phyloP scores from a whole-genome alignment of 805 yeast genomes.

The Isabelozyma rhagii region DNA sequence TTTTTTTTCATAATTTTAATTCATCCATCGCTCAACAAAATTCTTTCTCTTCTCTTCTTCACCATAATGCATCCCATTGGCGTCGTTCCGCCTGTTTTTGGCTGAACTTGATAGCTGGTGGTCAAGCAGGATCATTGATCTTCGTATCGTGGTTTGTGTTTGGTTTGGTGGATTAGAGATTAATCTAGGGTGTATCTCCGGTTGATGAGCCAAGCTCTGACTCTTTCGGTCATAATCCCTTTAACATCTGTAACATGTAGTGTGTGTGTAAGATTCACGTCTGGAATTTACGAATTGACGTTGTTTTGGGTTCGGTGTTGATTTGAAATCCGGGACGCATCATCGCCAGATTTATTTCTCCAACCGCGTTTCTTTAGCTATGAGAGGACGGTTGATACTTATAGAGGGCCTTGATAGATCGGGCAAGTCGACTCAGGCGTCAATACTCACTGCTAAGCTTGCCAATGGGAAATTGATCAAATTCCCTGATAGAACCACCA shows the following conservation, averaged over 20 bases:
- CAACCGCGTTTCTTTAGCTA: constrained; percentile 1
- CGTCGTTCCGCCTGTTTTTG: neutral
- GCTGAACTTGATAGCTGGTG: neutral
- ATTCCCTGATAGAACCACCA: constrained; percentile 86
- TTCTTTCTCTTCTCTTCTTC: neutral
- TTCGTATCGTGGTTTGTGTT: neutral
- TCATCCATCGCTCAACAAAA: neutral
- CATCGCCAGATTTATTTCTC: neutral
- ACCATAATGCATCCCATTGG: neutral
- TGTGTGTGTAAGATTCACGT: neutral
- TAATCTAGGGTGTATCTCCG: constrained; percentile 49
- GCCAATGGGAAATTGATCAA: constrained; percentile 44
- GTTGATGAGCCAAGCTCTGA: constrained; percentile 42
- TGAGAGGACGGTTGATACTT: constrained; percentile 71
- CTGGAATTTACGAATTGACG: neutral
- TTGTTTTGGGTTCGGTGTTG: too few species aligned
- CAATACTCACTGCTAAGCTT: constrained; percentile 25
- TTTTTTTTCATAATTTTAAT: too few species aligned
- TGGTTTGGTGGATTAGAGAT: neutral
- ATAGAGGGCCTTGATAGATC: constrained; percentile 94
- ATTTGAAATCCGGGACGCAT: too few species aligned
- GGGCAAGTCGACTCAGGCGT: constrained; percentile 85
- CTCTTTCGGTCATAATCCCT: constrained; percentile 53
- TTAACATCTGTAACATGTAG: constrained; percentile 21
- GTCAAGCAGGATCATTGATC: neutral